phyloP scores from a whole-genome alignment of 75 land plant species.

The Ceratopteris richardii region DNA sequence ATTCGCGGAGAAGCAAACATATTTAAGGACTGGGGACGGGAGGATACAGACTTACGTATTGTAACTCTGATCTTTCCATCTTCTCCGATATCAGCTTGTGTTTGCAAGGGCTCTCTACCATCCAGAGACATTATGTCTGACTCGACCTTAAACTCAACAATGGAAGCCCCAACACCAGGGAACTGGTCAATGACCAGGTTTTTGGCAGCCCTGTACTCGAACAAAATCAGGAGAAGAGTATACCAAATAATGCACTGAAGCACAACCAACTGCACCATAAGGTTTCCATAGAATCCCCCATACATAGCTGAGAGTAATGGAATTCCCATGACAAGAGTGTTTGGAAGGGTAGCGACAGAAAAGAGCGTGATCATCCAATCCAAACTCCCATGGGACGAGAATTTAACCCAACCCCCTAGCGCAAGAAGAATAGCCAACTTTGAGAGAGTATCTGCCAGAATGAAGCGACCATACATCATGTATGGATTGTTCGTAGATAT shows the following conservation, averaged over 20 bases:
- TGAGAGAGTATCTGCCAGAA: conserved; percentile 52
- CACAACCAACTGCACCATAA: conserved; percentile 71
- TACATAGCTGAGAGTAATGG: conserved; percentile 76
- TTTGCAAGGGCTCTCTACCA: conserved; percentile 37
- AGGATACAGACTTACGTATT: conserved; percentile 40
- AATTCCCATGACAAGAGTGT: conserved; percentile 82
- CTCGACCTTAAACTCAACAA: conserved; percentile 44
- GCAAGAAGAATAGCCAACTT: conserved; percentile 39
- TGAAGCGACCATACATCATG: conserved; percentile 57
- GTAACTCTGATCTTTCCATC: conserved; percentile 41
- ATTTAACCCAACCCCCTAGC: conserved; percentile 36
- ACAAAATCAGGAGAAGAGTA: conserved; percentile 56
- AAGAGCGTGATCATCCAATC: conserved; percentile 83
- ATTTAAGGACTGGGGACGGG: conserved; percentile 16
- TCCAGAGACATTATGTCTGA: conserved; percentile 55
- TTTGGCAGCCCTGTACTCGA: conserved; percentile 67
- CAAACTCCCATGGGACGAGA: conserved; percentile 26
- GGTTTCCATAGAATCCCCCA: conserved; percentile 37
- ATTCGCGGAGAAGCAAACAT: background rate
- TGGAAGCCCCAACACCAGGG: conserved; percentile 45
- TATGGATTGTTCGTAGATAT: conserved; percentile 72
- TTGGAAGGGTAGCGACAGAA: conserved; percentile 62
- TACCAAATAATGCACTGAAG: conserved; percentile 81
- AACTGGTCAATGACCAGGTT: conserved; percentile 45
- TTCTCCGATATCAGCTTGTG: conserved; percentile 37